Evolutionary conservation across 2,329 filamentous ascomycete species (phyloP).

Genomic region (Davidsoniella virescens): DNA sequence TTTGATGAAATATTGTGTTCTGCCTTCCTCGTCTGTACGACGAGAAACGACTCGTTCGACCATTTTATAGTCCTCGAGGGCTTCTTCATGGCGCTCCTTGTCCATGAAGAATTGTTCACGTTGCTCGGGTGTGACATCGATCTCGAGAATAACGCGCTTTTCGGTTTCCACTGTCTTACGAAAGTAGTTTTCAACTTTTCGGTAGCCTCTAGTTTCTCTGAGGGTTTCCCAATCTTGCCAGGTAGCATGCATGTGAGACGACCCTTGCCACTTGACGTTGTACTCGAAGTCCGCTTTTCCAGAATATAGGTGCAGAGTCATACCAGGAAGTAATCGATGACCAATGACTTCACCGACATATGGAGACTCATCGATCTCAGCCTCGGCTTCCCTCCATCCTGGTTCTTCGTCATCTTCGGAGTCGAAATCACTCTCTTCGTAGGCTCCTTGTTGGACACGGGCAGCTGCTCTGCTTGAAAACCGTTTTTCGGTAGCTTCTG

Average conservation of each 20-base stretch:
- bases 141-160: constrained; percentile 57
- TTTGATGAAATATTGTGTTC: constrained; percentile 79
- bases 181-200: constrained; percentile 90
- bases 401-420: constrained; percentile 41
- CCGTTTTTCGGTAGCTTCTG: constrained; percentile 63
- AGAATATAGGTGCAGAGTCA: constrained; percentile 40
- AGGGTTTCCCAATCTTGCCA: constrained; percentile 75
- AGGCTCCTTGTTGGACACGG: constrained; percentile 46
- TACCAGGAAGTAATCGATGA: constrained; percentile 59
- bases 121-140: constrained; percentile 66
- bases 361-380: constrained; percentile 60
- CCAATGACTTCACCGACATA: constrained; percentile 86
- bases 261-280: constrained; percentile 91
- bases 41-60: constrained; percentile 85
- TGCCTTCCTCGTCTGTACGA: constrained; percentile 59
- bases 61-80: constrained; percentile 75
- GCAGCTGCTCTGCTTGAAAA: constrained; percentile 81
- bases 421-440: constrained; percentile 50
- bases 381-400: constrained; percentile 47
- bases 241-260: constrained; percentile 87
- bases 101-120: constrained; percentile 93
- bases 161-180: constrained; percentile 68
- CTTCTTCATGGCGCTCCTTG: constrained; percentile 76
- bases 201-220: constrained; percentile 62
- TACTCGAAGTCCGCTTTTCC: constrained; percentile 69